Conservation (phyloP, 441 rosid genomes). For the Euphorbia celastroides region DNA sequence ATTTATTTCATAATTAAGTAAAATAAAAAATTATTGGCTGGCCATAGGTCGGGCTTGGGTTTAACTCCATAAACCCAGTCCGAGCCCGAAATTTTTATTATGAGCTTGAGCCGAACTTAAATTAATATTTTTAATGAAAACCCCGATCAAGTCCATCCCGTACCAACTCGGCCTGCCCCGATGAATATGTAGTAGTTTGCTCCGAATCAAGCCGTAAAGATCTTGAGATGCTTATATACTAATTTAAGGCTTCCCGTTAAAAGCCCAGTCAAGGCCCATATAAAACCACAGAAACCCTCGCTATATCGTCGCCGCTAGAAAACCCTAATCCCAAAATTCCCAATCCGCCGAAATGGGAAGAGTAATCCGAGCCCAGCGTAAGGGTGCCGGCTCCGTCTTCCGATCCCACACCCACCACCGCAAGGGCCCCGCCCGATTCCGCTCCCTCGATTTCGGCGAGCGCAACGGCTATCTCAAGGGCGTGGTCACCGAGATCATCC, state of each 20-base stretch:
- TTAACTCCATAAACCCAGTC: too few species aligned
- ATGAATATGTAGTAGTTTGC: too few species aligned
- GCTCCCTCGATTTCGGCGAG: constrained; percentile 7
- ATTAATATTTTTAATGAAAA: too few species aligned
- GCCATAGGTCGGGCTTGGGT: too few species aligned
- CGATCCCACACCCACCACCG: constrained; percentile 8
- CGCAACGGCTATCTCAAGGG: constrained; percentile 8
- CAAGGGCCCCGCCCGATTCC: constrained; percentile 7
- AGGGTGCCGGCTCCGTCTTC: constrained; percentile 12
- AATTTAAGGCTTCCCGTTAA: not conserved
- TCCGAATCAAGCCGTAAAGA: too few species aligned
- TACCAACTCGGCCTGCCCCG: too few species aligned
- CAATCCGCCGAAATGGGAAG: constrained; percentile 1
- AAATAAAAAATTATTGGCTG: too few species aligned
- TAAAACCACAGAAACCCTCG: not conserved
- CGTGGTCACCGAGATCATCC: constrained; percentile 1
- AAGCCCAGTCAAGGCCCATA: not conserved
- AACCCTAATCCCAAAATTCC: not conserved
- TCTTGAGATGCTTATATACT: too few species aligned
- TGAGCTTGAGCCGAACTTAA: too few species aligned
- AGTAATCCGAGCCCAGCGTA: constrained; percentile 9
- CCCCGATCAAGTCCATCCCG: too few species aligned
- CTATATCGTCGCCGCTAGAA: not conserved
- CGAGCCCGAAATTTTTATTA: too few species aligned
- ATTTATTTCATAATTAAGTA: too few species aligned